These are phyloP conservation scores for Kodamaea sagamina DNA, from an alignment of 805 yeast genomes.

Conservation along the genomic window DNA sequence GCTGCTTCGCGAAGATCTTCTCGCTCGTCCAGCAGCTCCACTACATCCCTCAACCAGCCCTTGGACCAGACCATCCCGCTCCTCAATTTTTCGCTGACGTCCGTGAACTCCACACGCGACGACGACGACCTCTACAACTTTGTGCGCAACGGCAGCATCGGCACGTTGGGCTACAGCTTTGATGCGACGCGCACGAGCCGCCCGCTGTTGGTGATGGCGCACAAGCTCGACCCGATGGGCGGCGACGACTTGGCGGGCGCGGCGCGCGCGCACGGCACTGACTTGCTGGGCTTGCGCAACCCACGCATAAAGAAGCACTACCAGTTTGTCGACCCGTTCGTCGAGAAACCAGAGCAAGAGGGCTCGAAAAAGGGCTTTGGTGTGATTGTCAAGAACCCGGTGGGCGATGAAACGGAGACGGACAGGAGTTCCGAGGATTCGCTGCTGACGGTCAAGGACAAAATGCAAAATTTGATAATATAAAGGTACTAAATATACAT, in stretches of 20 bases:
- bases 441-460: slow-evolving; percentile 4
- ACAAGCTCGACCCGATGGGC: slow-evolving; percentile 27
- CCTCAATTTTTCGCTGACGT: slow-evolving; percentile 27
- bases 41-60: slow-evolving; percentile 20
- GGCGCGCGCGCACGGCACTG: slow-evolving; percentile 17
- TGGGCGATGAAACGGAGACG: slow-evolving; percentile 7
- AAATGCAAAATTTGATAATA: slow-evolving; percentile 5
- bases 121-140: slow-evolving; percentile 2
- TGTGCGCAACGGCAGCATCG: slow-evolving; percentile 25
- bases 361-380: slow-evolving; percentile 8
- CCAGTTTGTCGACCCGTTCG: slow-evolving; percentile 18
- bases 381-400: slow-evolving; percentile 7
- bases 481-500: neutral
- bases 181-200: slow-evolving; percentile 21
- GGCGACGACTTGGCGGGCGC: slow-evolving; percentile 26
- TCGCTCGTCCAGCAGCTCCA: slow-evolving; percentile 22
- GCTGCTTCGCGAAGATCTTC: slow-evolving; percentile 14
- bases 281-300: slow-evolving; percentile 25
- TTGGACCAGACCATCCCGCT: slow-evolving; percentile 36
- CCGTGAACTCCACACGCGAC: slow-evolving; percentile 14
- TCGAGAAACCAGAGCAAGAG: neutral
- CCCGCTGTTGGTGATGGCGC: slow-evolving; percentile 18
- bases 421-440: slow-evolving; percentile 8
- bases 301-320: slow-evolving; percentile 33
- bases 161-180: slow-evolving; percentile 25